Evolutionary conservation across 345 rosid species (phyloP), one percentile per base, ranked within the genome.

Genomic region (Populus alba): DNA sequence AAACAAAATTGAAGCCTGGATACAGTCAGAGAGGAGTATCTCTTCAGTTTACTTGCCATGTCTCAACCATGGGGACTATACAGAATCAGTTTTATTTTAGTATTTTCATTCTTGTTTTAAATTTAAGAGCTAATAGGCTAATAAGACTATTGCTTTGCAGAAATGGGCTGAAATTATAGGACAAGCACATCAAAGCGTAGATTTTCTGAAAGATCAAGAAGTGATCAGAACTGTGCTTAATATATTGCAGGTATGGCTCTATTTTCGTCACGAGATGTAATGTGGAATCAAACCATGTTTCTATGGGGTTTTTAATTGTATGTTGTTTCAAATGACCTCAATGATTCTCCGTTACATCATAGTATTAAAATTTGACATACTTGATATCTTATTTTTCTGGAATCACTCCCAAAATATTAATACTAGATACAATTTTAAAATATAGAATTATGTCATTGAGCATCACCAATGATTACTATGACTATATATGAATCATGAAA

Each of bases 131-230:
- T 49, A 31, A 66, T 63, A 66, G 71, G 29, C 61, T 78, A 73
- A 66, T 69, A 33, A n/a, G 51, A 33, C 15, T 81, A 55, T 87
- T 82, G 73, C 61, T 53, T 31, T 88, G 87, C 87, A 97, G 99
- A 94, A 89, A 92, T 97, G 99, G 99, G 92, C 83, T 75, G 98
- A 97, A 81, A 97, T 94, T 75, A 92, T 97, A 57, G 94, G 91
- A 63, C 92, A 92, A 88, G 98, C 99, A 69, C 97, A 97, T 25
- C 98, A 90, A 74, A 97, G 97, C 83, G 97, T 90, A 79, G 99
- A 94, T 77, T 87, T 87, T 75, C 90, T 97, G 66, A 97, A 97
- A 85, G 99, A 94, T 81, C 98, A 85, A 77, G 92, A 82, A 62
- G 98, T 97, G 80, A 94, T 97, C 72, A 87, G 94, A 81, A 86